These are phyloP conservation scores for Trypethelium eluteriae DNA, from an alignment of 495 filamentous ascomycete genomes.

Conservation along the genomic window DNA sequence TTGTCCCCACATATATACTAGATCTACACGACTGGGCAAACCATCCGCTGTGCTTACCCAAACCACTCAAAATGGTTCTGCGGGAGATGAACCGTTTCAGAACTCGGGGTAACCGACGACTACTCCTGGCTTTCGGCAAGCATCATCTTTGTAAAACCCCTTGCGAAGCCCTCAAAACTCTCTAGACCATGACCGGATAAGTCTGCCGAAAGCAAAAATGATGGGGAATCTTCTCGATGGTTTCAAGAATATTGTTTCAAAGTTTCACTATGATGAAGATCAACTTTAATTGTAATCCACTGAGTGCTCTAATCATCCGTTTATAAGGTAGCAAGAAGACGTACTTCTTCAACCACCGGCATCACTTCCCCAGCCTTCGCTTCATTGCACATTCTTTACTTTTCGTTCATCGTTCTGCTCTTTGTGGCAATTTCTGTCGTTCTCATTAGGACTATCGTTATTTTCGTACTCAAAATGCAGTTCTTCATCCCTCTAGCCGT, in stretches of 20 bases:
- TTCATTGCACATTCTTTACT: conserved; percentile 1
- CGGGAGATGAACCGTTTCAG: conserved; percentile 10
- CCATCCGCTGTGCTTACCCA: too few species aligned
- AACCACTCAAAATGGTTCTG: not conserved
- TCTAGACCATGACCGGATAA: not conserved
- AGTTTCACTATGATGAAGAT: conserved; percentile 2
- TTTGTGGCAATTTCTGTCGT: not conserved
- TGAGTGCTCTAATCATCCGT: not conserved
- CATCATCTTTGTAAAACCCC: not conserved
- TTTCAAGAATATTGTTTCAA: conserved; percentile 1
- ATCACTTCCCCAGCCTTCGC: not conserved
- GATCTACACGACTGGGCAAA: too few species aligned
- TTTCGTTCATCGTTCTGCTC: not conserved
- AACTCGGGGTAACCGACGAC: not conserved
- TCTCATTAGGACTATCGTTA: not conserved
- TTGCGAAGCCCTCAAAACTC: not conserved
- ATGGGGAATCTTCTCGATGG: not conserved
- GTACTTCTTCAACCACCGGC: not conserved
- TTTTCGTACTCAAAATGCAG: not conserved
- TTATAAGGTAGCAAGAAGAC: conserved; percentile 1
- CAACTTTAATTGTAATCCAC: not conserved
- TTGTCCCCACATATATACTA: too few species aligned
- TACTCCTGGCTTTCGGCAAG: not conserved
- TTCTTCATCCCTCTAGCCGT: not conserved
- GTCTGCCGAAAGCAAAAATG: too few species aligned